Evolutionary conservation across 768 basidiomycete species (phyloP), one percentile per base, ranked within the genome.

Genomic region (Mycena albidolilacea): DNA sequence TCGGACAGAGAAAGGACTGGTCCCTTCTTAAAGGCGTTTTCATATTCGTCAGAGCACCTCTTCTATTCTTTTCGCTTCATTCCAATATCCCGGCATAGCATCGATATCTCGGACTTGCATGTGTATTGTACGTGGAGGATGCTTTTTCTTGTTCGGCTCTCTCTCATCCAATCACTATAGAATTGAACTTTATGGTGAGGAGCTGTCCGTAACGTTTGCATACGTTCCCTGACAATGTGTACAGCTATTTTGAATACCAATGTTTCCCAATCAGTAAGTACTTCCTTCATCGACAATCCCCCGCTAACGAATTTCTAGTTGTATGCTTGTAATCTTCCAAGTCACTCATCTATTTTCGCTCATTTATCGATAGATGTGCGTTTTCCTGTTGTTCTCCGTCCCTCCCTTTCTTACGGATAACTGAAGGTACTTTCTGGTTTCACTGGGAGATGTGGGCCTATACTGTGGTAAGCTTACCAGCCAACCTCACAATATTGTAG

Each of bases 391-490:
- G 1, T 7, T 10, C 17, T 8, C 11, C 19, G 38, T 15, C 1
- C 10, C 21, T 15, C 57, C 12, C 41, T 7, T 21, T 69, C 61
- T 63, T 12, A 69, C 7, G 3, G 50, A 19, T 43, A 43, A 50
- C 30, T 5, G 21, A 30, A 77, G 76, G 81, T 66, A 48, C 67
- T 2, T 79, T 80, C 73, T 81, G 79, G 80, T 78, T 80, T 57
- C 75, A 68, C 37, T 81, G 80, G 78, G 80, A 81, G 69, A 71
- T 76, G 14, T 78, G 77, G 77, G 78, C 72, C 5, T 80, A 79
- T 57, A 73, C 72, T 38, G 69, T 68, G 21, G 70, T 77, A n/a
- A 41, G 77, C 15, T 77, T 77, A 55, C 71, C 75, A 21, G 63
- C 73, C 35, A 74, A 75, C 72, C 71, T 75, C 74, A 38, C 15